These are phyloP conservation scores for Echria macrotheca DNA, from an alignment of 495 filamentous ascomycete species.

Conservation along the genomic window DNA sequence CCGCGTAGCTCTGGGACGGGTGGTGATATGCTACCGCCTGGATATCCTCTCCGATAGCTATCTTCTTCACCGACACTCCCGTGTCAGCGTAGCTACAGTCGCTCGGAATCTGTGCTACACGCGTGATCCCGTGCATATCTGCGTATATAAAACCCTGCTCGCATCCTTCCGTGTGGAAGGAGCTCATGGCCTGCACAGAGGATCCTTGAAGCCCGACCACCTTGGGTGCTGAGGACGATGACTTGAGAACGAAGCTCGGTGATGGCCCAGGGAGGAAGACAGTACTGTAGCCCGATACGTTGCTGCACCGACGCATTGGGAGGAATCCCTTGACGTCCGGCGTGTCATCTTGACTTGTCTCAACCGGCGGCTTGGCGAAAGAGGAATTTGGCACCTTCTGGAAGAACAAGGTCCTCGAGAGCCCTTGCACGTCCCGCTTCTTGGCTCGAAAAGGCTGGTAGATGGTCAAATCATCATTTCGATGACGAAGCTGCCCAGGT, in stretches of 20 bases:
- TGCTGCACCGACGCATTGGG: constrained; percentile 56
- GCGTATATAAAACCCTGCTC: constrained; percentile 77
- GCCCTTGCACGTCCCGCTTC: constrained; percentile 20
- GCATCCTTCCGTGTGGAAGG: constrained; percentile 68
- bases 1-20: constrained; percentile 65
- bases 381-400: constrained; percentile 64
- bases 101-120: constrained; percentile 60
- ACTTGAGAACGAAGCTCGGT: constrained; percentile 73
- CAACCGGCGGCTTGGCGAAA: constrained; percentile 48
- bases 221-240: constrained; percentile 65
- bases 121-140: constrained; percentile 58
- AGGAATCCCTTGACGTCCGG: constrained; percentile 37
- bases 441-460: constrained; percentile 69
- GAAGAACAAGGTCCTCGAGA: constrained; percentile 58
- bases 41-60: constrained; percentile 66
- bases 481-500: constrained; percentile 59
- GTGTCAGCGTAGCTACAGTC: constrained; percentile 61
- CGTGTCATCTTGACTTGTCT: constrained; percentile 30
- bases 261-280: constrained; percentile 76
- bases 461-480: constrained; percentile 74
- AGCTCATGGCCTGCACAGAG: constrained; percentile 59
- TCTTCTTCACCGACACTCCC: constrained; percentile 62
- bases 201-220: constrained; percentile 63
- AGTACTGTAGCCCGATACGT: constrained; percentile 68
- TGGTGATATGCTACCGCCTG: constrained; percentile 69